phyloP scores from a whole-genome alignment of 768 basidiomycete genomes.

The Tephrocybe sp. region DNA sequence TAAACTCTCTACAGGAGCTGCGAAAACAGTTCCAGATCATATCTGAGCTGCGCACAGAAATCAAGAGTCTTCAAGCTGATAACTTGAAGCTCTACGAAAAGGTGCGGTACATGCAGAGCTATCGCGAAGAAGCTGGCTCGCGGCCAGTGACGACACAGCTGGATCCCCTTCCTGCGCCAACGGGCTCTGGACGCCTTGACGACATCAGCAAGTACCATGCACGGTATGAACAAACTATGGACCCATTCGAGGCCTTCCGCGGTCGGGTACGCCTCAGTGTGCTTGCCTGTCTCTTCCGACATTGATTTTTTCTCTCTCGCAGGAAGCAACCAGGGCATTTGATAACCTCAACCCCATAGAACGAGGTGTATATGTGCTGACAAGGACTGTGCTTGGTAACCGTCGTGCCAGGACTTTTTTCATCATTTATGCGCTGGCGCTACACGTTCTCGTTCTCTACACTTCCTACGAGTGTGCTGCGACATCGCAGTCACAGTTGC shows the following conservation, averaged over 20 bases:
- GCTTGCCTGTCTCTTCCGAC: neutral
- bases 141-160: slow-evolving; percentile 62
- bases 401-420: slow-evolving; percentile 89
- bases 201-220: slow-evolving; percentile 89
- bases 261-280: slow-evolving; percentile 68
- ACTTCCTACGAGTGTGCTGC: slow-evolving; percentile 74
- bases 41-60: slow-evolving; percentile 89
- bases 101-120: slow-evolving; percentile 98
- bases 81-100: slow-evolving; percentile 99
- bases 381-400: slow-evolving; percentile 84
- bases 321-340: slow-evolving; percentile 96
- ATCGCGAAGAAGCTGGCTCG: slow-evolving; percentile 70
- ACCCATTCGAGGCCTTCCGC: slow-evolving; percentile 97
- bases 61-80: slow-evolving; percentile 89
- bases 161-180: slow-evolving; percentile 58
- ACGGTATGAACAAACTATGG: slow-evolving; percentile 96
- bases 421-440: slow-evolving; percentile 77
- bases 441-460: slow-evolving; percentile 83
- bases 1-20: slow-evolving; percentile 63
- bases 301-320: neutral
- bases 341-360: slow-evolving; percentile 91
- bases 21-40: slow-evolving; percentile 95
- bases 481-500: slow-evolving; percentile 46
- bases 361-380: slow-evolving; percentile 81
- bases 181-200: slow-evolving; percentile 41